phyloP scores from a whole-genome alignment of 1,284 basidiomycete genomes.

The Rhodotorula glutinis region DNA sequence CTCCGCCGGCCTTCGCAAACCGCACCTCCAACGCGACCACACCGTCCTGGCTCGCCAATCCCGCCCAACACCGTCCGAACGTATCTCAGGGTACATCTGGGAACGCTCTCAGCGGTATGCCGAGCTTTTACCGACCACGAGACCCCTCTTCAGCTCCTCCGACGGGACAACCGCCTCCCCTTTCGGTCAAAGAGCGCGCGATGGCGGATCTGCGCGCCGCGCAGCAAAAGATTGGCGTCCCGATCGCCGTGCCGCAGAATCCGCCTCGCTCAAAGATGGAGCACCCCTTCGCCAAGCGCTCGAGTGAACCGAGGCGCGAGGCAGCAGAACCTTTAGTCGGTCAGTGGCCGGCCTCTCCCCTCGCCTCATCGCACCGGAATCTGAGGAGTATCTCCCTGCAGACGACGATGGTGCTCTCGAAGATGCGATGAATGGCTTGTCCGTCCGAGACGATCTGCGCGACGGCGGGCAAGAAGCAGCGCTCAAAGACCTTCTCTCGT shows the following conservation, averaged over 20 bases:
- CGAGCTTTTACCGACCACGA: too few relatives aligned
- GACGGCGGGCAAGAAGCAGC: constrained; percentile 27
- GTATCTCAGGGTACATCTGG: too few relatives aligned
- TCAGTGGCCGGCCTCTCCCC: neutral
- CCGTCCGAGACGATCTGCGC: constrained; percentile 17
- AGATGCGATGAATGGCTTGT: constrained; percentile 2
- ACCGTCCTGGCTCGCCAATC: too few relatives aligned
- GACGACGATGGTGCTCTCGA: constrained; percentile 14
- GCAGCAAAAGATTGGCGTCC: constrained; percentile 22
- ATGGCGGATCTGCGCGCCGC: constrained; percentile 5
- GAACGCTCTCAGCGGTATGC: too few relatives aligned
- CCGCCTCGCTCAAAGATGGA: constrained; percentile 1
- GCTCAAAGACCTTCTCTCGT: constrained; percentile 34
- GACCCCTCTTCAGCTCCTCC: neutral
- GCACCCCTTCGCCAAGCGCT: neutral
- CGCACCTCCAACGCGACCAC: too few relatives aligned
- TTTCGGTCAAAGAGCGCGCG: constrained; percentile 16
- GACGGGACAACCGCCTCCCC: neutral
- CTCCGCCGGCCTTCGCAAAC: too few relatives aligned
- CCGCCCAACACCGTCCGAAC: too few relatives aligned
- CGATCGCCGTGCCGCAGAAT: constrained; percentile 32
- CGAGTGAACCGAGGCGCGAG: neutral
- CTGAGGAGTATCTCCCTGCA: neutral
- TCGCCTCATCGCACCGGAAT: neutral
- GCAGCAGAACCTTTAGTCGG: neutral